Evolutionary conservation across 2,329 filamentous ascomycete genomes (phyloP), one percentile per base, ranked within the genome.

Genomic region (Arachnomyces sp.): DNA sequence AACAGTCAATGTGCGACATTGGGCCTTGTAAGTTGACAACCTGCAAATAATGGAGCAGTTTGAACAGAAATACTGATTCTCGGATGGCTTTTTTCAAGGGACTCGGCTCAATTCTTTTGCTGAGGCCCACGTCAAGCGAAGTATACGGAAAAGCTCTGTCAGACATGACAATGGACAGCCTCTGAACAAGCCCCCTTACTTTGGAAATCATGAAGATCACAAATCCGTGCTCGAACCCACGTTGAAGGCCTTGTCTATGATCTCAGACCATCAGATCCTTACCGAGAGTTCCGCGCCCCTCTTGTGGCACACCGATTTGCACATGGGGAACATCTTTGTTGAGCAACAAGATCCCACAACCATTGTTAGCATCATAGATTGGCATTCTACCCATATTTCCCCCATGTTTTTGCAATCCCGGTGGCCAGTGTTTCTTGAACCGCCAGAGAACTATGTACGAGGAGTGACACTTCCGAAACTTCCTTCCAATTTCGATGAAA

Each of bases 301-400:
- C 37, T 12, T 50, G 15, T 49, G 45, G 41, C 44, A 52, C 33
- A 44, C 49, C 12, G 48, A 52, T 43, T 39, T 52, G 21, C 48
- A 50, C 31, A 49, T 57, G 55, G 56, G 55, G 21, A 60, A 61
- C 34, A 59, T 61, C 14, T 59, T 52, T 38, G 49, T 54, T 14
- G 49, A 49, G 28, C 42, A 48, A 12, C 42, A 50, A 31, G 45
- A 53, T 4, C 48, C 48, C 32, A 42, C 42, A 31, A 15, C 37
- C 15, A 44, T 52, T 7, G 37, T 38, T 30, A 34, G 35, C 15
- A 38, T 52, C 12, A 52, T 51, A 40, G 45, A 51, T 21, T 50
- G 47, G 45, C 45, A 52, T 17, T 36, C 44, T 31, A 46, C 46
- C 43, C 44, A 43, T 30, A 49, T 60, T 14, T 45, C 30, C 9